Evolutionary conservation across 2,329 filamentous ascomycete genomes (phyloP).

Genomic region (Paecilomyces sp.): DNA sequence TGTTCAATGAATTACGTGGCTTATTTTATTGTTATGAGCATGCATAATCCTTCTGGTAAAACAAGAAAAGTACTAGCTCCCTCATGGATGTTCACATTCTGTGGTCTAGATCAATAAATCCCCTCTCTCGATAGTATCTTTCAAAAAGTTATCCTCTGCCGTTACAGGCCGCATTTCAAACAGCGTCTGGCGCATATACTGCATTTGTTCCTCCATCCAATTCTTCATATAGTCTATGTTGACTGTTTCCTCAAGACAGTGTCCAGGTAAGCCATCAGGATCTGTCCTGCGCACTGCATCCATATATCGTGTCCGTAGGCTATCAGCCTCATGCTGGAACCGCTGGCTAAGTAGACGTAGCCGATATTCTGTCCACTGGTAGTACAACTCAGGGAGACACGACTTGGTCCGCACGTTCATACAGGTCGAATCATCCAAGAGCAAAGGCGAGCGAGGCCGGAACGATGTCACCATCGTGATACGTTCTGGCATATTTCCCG

Average conservation of each 20-base stretch:
- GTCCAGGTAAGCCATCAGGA: conserved; percentile 13
- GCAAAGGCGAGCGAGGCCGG: conserved; percentile 40
- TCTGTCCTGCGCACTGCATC: conserved; percentile 13
- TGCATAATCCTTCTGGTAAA: too few relatives aligned
- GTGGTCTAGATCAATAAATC: neutral
- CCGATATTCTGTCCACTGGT: conserved; percentile 21
- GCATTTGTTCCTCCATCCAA: conserved; percentile 22
- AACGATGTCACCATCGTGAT: conserved; percentile 54
- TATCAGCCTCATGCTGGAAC: conserved; percentile 27
- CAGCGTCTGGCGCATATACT: conserved; percentile 21
- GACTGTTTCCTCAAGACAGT: conserved; percentile 21
- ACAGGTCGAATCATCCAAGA: conserved; percentile 9
- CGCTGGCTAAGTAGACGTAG: conserved; percentile 11
- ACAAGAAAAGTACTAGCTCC: too few relatives aligned
- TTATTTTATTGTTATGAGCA: too few relatives aligned
- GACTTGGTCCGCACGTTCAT: conserved; percentile 17
- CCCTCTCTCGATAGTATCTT: neutral
- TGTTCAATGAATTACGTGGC: too few relatives aligned
- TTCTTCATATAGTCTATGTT: conserved; percentile 13
- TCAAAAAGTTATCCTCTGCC: neutral
- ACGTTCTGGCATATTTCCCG: conserved; percentile 45
- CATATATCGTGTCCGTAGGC: conserved; percentile 30
- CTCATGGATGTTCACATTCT: neutral
- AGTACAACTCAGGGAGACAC: conserved; percentile 19
- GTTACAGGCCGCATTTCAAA: conserved; percentile 21